Evolutionary conservation across 495 filamentous ascomycete species (phyloP).

Genomic region (Penicillium ochrochloron): DNA sequence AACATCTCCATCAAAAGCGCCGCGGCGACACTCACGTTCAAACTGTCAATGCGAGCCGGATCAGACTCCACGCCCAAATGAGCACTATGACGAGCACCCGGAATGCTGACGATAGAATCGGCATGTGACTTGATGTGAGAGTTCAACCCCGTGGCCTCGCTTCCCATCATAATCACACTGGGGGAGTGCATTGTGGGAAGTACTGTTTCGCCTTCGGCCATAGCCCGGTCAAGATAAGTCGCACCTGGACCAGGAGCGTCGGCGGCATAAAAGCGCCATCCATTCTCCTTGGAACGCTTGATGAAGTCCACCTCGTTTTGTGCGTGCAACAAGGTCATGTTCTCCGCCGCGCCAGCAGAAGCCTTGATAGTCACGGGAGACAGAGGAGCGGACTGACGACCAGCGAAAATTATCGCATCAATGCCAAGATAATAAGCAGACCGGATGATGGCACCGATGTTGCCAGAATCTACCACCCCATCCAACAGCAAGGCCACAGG

Average conservation of each 20-base stretch:
- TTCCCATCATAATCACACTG: slow-evolving; percentile 79
- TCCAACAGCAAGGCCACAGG: slow-evolving; percentile 84
- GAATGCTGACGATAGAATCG: slow-evolving; percentile 62
- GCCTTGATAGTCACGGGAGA: slow-evolving; percentile 81
- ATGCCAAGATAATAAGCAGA: slow-evolving; percentile 85
- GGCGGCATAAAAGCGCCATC: slow-evolving; percentile 86
- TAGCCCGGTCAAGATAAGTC: slow-evolving; percentile 28
- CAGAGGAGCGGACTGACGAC: slow-evolving; percentile 69
- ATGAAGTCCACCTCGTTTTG: slow-evolving; percentile 71
- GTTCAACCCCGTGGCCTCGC: slow-evolving; percentile 77
- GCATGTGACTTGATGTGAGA: slow-evolving; percentile 63
- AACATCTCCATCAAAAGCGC: slow-evolving; percentile 73
- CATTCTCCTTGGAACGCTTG: slow-evolving; percentile 62
- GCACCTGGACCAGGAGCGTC: slow-evolving; percentile 56
- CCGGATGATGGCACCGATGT: slow-evolving; percentile 86
- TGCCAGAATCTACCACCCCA: slow-evolving; percentile 85
- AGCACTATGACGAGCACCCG: slow-evolving; percentile 43
- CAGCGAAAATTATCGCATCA: slow-evolving; percentile 72
- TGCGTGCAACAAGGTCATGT: slow-evolving; percentile 70
- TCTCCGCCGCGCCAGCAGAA: slow-evolving; percentile 83
- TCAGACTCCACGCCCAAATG: slow-evolving; percentile 41
- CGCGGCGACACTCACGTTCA: slow-evolving; percentile 88
- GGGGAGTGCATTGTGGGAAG: slow-evolving; percentile 62
- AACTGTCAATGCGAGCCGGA: slow-evolving; percentile 65
- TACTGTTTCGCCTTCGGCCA: slow-evolving; percentile 10